phyloP scores from a whole-genome alignment of 192 early-diverging fungal species.

The Coemansia interrupta region DNA sequence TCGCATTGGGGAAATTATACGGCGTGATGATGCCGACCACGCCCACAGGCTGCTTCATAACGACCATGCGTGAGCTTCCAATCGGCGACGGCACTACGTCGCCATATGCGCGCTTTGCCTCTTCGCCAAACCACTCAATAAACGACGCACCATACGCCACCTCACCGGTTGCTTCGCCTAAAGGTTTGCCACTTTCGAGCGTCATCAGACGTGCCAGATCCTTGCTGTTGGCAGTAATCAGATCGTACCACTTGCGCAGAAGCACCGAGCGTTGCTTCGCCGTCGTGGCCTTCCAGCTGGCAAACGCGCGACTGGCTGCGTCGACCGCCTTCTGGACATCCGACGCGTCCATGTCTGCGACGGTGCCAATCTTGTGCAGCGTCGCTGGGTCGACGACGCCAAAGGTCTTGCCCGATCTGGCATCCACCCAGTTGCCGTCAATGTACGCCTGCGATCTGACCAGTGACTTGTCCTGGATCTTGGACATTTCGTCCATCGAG shows the following conservation, averaged over 20 bases:
- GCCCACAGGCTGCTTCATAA: slow-evolving; percentile 76
- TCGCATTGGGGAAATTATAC: slow-evolving; percentile 85
- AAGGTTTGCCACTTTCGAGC: slow-evolving; percentile 77
- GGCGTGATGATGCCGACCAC: slow-evolving; percentile 70
- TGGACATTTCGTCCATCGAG: slow-evolving; percentile 29
- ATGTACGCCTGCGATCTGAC: slow-evolving; percentile 58
- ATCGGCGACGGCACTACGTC: slow-evolving; percentile 68
- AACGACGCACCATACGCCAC: slow-evolving; percentile 64
- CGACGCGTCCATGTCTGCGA: slow-evolving; percentile 62
- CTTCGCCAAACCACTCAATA: slow-evolving; percentile 83
- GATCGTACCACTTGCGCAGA: slow-evolving; percentile 62
- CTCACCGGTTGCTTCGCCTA: slow-evolving; percentile 59
- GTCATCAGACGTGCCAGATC: slow-evolving; percentile 79
- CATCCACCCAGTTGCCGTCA: slow-evolving; percentile 57
- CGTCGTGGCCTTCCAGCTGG: slow-evolving; percentile 60
- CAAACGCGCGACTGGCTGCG: slow-evolving; percentile 59
- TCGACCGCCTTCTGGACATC: slow-evolving; percentile 60
- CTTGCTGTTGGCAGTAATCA: slow-evolving; percentile 63
- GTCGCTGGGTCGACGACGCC: slow-evolving; percentile 64
- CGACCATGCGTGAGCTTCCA: slow-evolving; percentile 56
- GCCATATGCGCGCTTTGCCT: slow-evolving; percentile 74
- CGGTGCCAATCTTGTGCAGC: slow-evolving; percentile 57
- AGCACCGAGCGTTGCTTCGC: slow-evolving; percentile 61
- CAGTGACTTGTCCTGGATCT: slow-evolving; percentile 63
- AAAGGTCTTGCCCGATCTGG: slow-evolving; percentile 50